phyloP scores from a whole-genome alignment of 2,329 filamentous ascomycete species.

The Apiospora koreana region DNA sequence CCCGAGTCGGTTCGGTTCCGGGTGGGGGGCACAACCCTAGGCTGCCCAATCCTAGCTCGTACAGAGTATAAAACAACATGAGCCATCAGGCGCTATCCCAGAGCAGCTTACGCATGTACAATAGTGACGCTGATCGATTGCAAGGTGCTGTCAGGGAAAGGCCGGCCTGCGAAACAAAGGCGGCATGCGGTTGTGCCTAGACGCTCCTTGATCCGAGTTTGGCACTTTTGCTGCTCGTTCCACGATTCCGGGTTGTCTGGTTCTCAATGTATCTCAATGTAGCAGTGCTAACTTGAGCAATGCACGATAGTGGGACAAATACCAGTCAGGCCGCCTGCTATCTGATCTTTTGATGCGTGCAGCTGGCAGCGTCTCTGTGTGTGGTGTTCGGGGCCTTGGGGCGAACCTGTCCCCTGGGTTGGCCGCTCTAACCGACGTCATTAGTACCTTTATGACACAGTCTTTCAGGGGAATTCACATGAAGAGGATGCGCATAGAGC shows the following conservation, averaged over 20 bases:
- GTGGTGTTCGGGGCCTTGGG: neutral
- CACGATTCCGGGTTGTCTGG: neutral
- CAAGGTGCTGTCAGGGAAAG: neutral
- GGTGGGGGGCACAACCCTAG: neutral
- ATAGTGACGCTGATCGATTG: neutral
- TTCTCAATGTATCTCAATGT: neutral
- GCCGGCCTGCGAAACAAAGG: neutral
- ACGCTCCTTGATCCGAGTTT: constrained; percentile 3
- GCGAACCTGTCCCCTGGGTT: neutral
- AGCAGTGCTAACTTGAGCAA: neutral
- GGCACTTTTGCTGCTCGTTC: neutral
- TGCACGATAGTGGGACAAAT: neutral
- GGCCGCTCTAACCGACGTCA: neutral
- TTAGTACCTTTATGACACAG: neutral
- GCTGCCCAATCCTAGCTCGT: neutral
- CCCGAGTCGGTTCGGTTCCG: neutral
- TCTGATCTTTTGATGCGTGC: neutral
- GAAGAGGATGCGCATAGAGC: neutral
- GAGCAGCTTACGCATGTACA: neutral
- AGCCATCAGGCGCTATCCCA: neutral
- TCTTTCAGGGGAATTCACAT: neutral
- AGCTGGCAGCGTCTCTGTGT: neutral
- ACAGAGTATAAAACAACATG: neutral
- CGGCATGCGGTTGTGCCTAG: neutral
- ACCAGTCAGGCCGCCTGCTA: neutral